Percentiles rank a stretch among this genome's conserved stretches.
phyloP scores from a whole-genome alignment of 805 yeast genomes.

The Saccharomycopsis amapae region DNA sequence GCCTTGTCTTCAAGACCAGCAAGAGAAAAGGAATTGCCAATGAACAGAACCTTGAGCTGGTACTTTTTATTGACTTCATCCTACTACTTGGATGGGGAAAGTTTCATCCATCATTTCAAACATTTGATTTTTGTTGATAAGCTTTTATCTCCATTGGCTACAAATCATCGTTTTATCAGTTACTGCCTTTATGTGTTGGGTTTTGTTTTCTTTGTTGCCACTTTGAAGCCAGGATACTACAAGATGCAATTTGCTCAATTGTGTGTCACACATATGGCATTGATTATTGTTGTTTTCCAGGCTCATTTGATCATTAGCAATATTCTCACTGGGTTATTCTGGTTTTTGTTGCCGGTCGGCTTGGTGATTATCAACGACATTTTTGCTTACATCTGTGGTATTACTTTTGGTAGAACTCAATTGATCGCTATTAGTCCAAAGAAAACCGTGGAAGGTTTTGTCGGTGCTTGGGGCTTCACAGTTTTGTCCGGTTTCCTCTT shows the following conservation, averaged over 20 bases:
- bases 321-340: conserved; percentile 81
- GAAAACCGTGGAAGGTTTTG: conserved; percentile 94
- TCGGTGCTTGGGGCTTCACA: conserved; percentile 97
- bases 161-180: conserved; percentile 77
- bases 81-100: conserved; percentile 84
- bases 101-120: conserved; percentile 61
- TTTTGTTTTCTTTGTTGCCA: conserved; percentile 81
- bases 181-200: conserved; percentile 83
- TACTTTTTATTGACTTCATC: conserved; percentile 82
- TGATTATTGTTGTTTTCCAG: conserved; percentile 84
- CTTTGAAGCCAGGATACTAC: conserved; percentile 81
- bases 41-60: conserved; percentile 84
- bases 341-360: conserved; percentile 91
- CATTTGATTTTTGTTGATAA: conserved; percentile 46
- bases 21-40: conserved; percentile 72
- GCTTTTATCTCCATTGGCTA: conserved; percentile 49
- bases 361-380: conserved; percentile 92
- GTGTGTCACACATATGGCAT: conserved; percentile 89
- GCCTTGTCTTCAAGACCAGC: conserved; percentile 76
- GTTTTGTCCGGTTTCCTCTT: conserved; percentile 63
- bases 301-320: conserved; percentile 89
- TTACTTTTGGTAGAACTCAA: conserved; percentile 90
- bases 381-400: conserved; percentile 95
- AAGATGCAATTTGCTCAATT: conserved; percentile 91
- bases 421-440: conserved; percentile 92